These are phyloP conservation scores for Ganoderma lingzhi DNA, from an alignment of 1,284 basidiomycete genomes.

Conservation along the genomic window DNA sequence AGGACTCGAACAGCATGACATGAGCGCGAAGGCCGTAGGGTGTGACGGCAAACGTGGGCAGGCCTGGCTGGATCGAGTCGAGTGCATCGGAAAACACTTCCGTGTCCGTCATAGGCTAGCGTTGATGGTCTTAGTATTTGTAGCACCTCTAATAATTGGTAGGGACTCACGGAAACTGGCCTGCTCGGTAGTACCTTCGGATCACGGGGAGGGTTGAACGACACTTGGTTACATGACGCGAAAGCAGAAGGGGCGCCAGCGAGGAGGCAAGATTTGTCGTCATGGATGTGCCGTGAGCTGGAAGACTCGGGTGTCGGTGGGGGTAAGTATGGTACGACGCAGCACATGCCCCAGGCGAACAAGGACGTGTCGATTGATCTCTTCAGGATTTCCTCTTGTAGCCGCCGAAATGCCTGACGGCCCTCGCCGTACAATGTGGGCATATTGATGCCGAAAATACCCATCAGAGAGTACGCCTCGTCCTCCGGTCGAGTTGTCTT, in stretches of 20 bases:
- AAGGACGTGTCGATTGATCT: slow-evolving; percentile 5
- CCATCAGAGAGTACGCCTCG: slow-evolving; percentile 7
- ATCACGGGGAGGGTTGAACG: background rate
- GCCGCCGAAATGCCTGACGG: slow-evolving; percentile 1
- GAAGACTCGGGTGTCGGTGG: background rate
- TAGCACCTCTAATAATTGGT: background rate
- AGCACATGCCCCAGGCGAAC: slow-evolving; percentile 5
- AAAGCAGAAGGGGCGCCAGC: background rate
- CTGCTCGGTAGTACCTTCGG: background rate
- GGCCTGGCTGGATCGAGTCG: background rate
- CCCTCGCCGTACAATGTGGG: slow-evolving; percentile 5
- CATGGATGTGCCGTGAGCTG: background rate
- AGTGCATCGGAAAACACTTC: slow-evolving; percentile 6
- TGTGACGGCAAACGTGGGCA: slow-evolving; percentile 1
- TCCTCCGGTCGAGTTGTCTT: background rate
- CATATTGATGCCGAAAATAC: slow-evolving; percentile 7
- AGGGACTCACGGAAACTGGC: background rate
- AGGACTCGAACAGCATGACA: slow-evolving; percentile 1
- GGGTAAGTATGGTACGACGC: background rate
- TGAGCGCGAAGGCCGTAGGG: slow-evolving; percentile 7
- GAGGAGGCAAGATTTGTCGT: slow-evolving; percentile 6
- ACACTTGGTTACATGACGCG: background rate
- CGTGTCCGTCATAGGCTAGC: background rate
- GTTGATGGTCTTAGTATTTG: background rate
- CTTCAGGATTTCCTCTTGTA: slow-evolving; percentile 9